These are phyloP conservation scores for Aspergillus egyptiacus DNA, from an alignment of 495 filamentous ascomycete genomes.

Conservation along the genomic window DNA sequence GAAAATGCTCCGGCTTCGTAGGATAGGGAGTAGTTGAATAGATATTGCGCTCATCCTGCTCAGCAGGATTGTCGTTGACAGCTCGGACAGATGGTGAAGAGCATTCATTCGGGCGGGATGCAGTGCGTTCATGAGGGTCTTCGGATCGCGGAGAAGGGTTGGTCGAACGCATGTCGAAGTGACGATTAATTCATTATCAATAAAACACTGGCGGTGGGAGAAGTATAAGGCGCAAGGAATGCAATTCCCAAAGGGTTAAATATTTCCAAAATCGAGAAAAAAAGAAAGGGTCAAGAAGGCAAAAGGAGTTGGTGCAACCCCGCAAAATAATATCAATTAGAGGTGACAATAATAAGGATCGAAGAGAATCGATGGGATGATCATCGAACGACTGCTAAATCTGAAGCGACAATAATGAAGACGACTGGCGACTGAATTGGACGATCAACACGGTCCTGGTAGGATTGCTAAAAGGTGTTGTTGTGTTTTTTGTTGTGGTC, in stretches of 20 bases:
- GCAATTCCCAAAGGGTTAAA: constrained; percentile 2
- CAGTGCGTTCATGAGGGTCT: constrained; percentile 47
- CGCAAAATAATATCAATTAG: constrained; percentile 8
- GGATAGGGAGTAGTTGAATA: constrained; percentile 45
- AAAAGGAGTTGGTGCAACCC: too few species aligned
- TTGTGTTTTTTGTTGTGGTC: constrained; percentile 19
- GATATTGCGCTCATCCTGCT: constrained; percentile 34
- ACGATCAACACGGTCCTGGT: constrained; percentile 9
- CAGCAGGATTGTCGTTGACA: constrained; percentile 27
- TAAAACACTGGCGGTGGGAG: constrained; percentile 11
- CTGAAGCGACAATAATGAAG: not conserved
- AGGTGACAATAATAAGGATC: constrained; percentile 8
- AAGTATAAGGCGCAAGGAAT: constrained; percentile 7
- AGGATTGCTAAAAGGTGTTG: too few species aligned
- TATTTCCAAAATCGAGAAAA: constrained; percentile 9
- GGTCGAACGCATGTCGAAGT: constrained; percentile 28
- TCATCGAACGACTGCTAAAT: constrained; percentile 9
- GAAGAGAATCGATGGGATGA: constrained; percentile 9
- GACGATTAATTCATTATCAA: constrained; percentile 32
- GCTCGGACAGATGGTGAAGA: constrained; percentile 35
- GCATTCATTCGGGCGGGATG: constrained; percentile 46
- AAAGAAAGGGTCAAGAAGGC: constrained; percentile 10
- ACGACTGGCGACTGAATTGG: constrained; percentile 9
- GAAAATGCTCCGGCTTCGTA: constrained; percentile 48
- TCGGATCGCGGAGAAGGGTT: constrained; percentile 32